These are phyloP conservation scores for Omphalea diandra DNA, from an alignment of 441 rosid species.

Conservation along the genomic window DNA sequence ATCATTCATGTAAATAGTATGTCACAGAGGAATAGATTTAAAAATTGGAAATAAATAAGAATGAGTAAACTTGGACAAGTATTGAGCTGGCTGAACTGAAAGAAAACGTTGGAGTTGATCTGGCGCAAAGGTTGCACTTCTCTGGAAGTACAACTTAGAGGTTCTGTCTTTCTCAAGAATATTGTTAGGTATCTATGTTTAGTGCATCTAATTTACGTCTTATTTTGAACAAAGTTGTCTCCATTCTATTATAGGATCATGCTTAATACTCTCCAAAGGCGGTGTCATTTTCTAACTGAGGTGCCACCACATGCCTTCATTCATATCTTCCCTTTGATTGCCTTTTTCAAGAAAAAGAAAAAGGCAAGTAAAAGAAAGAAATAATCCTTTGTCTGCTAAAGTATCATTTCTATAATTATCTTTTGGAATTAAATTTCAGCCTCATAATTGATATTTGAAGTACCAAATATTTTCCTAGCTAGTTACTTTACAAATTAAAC, in stretches of 20 bases:
- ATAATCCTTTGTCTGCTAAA: no score
- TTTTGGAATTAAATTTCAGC: no score
- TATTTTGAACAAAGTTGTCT: neutral
- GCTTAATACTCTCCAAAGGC: neutral
- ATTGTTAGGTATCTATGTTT: neutral
- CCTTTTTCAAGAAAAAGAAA: neutral
- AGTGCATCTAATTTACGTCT: conserved; percentile 2
- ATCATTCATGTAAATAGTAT: no score
- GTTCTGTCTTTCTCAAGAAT: neutral
- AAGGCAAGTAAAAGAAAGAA: no score
- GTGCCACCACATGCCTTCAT: neutral
- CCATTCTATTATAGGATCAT: neutral
- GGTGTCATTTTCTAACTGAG: neutral
- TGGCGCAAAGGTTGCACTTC: neutral
- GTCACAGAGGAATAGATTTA: no score
- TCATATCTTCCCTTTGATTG: neutral
- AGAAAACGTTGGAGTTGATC: neutral
- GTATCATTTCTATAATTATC: neutral
- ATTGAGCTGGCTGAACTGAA: neutral
- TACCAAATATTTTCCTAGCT: no score
- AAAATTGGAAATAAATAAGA: no score
- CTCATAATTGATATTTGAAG: no score
- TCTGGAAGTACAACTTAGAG: neutral
- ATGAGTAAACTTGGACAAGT: no score
- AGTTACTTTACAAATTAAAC: no score